phyloP scores from a whole-genome alignment of 306 rosid genomes.

The Dalbergia oliveri region DNA sequence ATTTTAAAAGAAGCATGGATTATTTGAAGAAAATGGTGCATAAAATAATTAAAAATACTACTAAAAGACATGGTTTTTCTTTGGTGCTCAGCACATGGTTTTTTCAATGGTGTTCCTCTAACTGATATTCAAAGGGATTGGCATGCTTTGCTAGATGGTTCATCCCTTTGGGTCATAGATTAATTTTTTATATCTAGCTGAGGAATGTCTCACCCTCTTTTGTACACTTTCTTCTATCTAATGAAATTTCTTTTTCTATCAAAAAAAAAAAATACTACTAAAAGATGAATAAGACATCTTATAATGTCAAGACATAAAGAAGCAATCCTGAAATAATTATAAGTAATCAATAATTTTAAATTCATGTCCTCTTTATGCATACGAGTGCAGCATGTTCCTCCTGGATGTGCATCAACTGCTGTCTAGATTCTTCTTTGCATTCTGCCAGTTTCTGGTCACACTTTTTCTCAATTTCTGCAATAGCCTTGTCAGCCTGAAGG shows the following conservation, averaged over 20 bases:
- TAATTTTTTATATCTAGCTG: too few relatives aligned
- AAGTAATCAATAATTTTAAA: constrained; percentile 35
- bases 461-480: constrained; percentile 66
- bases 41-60: constrained; percentile 18
- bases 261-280: neutral
- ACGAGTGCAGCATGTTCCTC: constrained; percentile 82
- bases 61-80: neutral
- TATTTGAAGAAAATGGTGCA: constrained; percentile 29
- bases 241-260: too few relatives aligned
- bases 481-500: constrained; percentile 72
- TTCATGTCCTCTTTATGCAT: constrained; percentile 43
- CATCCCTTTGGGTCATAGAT: too few relatives aligned
- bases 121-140: too few relatives aligned
- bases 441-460: constrained; percentile 69
- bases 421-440: constrained; percentile 76
- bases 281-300: constrained; percentile 29
- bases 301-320: constrained; percentile 32
- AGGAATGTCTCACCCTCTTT: too few relatives aligned
- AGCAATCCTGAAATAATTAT: constrained; percentile 28
- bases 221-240: too few relatives aligned
- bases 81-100: too few relatives aligned
- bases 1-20: constrained; percentile 18
- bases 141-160: too few relatives aligned
- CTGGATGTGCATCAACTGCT: constrained; percentile 64
- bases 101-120: too few relatives aligned